These are phyloP conservation scores for Kodamaea hsintzibuensis DNA, from an alignment of 805 yeast genomes.

Conservation along the genomic window DNA sequence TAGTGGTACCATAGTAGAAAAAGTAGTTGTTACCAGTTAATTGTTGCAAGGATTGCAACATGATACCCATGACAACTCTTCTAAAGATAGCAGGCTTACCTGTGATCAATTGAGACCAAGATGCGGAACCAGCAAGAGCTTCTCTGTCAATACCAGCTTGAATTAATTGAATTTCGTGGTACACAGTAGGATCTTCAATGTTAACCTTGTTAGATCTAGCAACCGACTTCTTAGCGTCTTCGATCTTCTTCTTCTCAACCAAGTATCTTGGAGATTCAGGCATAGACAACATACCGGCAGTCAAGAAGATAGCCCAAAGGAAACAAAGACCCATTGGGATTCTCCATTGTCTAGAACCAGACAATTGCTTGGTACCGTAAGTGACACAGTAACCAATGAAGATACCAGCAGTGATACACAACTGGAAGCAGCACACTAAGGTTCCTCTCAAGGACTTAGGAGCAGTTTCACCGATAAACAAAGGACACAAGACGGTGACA, in stretches of 20 bases:
- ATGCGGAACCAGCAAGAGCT: constrained; percentile 27
- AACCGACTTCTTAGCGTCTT: constrained; percentile 28
- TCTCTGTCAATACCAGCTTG: constrained; percentile 33
- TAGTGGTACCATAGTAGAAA: constrained; percentile 65
- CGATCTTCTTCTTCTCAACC: constrained; percentile 23
- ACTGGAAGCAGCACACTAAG: constrained; percentile 30
- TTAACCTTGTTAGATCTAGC: constrained; percentile 26
- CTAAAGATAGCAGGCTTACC: constrained; percentile 30
- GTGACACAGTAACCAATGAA: constrained; percentile 29
- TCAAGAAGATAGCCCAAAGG: constrained; percentile 28
- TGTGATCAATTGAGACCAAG: constrained; percentile 26
- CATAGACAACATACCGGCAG: constrained; percentile 27
- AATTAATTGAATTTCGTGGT: constrained; percentile 26
- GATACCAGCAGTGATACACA: constrained; percentile 28
- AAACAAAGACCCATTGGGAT: constrained; percentile 30
- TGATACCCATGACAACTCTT: constrained; percentile 25
- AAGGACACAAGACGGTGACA: constrained; percentile 26
- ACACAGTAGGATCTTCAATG: constrained; percentile 25
- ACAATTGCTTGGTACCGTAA: constrained; percentile 25
- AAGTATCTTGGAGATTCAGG: constrained; percentile 31
- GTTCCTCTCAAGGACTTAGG: constrained; percentile 32
- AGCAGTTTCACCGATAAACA: constrained; percentile 28
- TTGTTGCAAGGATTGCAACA: constrained; percentile 51
- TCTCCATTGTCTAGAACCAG: constrained; percentile 29
- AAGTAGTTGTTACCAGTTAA: constrained; percentile 66